A percentile compares a stretch with the other conserved stretches of the same genome.
These are phyloP conservation scores for Vigna radiata DNA, from an alignment of 306 rosid species.

Conservation along the genomic window DNA sequence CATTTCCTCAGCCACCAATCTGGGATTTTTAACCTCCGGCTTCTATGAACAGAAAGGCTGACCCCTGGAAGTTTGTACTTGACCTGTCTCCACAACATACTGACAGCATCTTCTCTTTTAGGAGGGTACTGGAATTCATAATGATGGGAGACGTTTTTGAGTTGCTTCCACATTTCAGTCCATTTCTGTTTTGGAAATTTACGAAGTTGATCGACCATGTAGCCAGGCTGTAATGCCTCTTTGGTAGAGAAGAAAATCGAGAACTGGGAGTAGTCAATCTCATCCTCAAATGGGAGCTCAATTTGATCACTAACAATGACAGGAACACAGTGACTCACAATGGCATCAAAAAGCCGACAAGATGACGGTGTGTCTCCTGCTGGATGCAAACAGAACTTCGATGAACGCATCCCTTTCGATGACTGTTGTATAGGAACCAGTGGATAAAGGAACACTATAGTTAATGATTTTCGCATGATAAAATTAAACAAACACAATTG, in stretches of 20 bases:
- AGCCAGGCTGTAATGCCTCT: slow-evolving; percentile 86
- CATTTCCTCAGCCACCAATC: slow-evolving; percentile 89
- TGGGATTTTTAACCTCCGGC: slow-evolving; percentile 78
- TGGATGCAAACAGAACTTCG: slow-evolving; percentile 95
- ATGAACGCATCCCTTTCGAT: slow-evolving; percentile 82
- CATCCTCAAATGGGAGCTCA: slow-evolving; percentile 97
- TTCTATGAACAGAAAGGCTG: slow-evolving; percentile 76
- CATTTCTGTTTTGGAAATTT: slow-evolving; percentile 78
- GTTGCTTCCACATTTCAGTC: slow-evolving; percentile 87
- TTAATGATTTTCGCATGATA: slow-evolving; percentile 40
- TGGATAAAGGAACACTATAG: slow-evolving; percentile 36
- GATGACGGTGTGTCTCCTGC: slow-evolving; percentile 99
- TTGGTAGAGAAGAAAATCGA: slow-evolving; percentile 85
- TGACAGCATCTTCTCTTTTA: slow-evolving; percentile 77
- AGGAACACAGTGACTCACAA: slow-evolving; percentile 96
- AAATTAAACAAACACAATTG: slow-evolving; percentile 1
- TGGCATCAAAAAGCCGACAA: slow-evolving; percentile 97
- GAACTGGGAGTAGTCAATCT: slow-evolving; percentile 82
- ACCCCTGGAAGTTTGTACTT: slow-evolving; percentile 85
- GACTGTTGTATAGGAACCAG: slow-evolving; percentile 65
- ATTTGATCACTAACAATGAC: slow-evolving; percentile 95
- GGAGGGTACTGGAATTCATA: slow-evolving; percentile 94
- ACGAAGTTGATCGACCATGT: slow-evolving; percentile 78
- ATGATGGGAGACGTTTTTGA: slow-evolving; percentile 75
- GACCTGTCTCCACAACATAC: slow-evolving; percentile 97